Evolutionary conservation across 75 land plant genomes (phyloP), one percentile per base, ranked within the genome.

Genomic region (Chamaecyparis obtusa): DNA sequence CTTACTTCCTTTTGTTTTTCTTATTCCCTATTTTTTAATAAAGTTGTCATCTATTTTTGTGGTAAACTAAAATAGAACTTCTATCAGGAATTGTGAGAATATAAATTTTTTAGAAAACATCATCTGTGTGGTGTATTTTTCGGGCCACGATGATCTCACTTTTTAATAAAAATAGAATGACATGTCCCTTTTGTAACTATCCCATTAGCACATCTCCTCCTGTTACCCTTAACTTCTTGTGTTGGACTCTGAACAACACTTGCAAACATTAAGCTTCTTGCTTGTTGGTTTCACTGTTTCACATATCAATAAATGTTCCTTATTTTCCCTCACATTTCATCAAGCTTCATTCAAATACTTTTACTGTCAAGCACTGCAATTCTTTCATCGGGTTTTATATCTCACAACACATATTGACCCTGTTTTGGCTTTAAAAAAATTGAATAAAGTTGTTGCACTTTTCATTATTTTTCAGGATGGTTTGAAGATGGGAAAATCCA

Each of bases 401-500:
- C 41, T 80, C 46, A 27, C 2, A 10, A 9, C 11, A n/a, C 48
- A 19, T 27, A 36, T 77, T 77, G 19, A 39, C 11, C 49, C 30
- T 3, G 21, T 80, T 71, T 71, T 80, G 27, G 44, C 49, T 43
- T 80, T 27, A 6, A 24, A 17, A 44, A 21, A 43, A 41, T 8
- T 43, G 0, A 80, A 43, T 21, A 80, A 43, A 43, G 85, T 75
- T 79, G 88, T 93, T 90, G 87, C 13, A 30, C 75, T 77, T 90
- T 89, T 91, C 85, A 85, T 89, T 86, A 72, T 86, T 89, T 88
- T 88, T 56, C 95, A 98, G 99, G 99, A 96, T 96, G 99, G 99
- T 74, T 86, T 94, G 92, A 98, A 98, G 91, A 98, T 98, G 99
- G 99, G 99, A 67, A 98, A 98, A 87, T 98, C 99, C 35, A 83